Evolutionary conservation across 306 rosid species (phyloP), one percentile per base, ranked within the genome.

Genomic region (Glycyrrhiza uralensis): DNA sequence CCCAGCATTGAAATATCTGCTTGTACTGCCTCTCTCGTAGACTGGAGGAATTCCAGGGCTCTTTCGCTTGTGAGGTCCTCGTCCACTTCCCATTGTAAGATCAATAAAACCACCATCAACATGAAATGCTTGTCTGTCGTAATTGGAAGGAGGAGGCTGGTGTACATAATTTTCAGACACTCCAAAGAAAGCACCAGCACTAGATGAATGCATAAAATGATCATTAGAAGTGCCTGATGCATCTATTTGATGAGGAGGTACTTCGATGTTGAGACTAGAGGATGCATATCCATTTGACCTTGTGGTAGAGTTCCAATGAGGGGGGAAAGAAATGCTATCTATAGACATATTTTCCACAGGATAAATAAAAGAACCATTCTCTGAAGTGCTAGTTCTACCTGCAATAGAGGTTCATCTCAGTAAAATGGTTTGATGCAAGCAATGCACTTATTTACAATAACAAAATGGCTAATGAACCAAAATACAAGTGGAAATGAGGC

Each of bases 1-100:
- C 59, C 96, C 96, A 42, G 90, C 76, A 52, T 78, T 80, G 14
- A 65, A 72, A 71, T 84, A 81, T 75, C 91, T 85, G 76, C 96
- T 92, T 33, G 93, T 30, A 79, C 92, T 77, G 74, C 96, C 97
- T 83, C 91, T 85, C 83, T 91, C 97, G 61, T 74, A 67, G 23
- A 77, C 84, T 54, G 93, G 74, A 56, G 90, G 88, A 76, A 85
- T 79, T 75, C 91, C 97, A 45, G 97, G 93, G 76, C 91, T 89
- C 85, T 92, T 92, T 0, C 96, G 81, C 83, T 92, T 92, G 84
- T 87, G 90, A 81, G 83, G 87, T 29, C 87, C 96, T 76, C 85
- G 83, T 75, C 88, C 96, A 18, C 66, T 92, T 74, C 86, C 89
- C 85, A 87, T 55, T 44, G 96, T 85, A 64, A 81, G 89, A 87